Evolutionary conservation across 495 filamentous ascomycete species (phyloP).

Genomic region (Tricharina praecox): DNA sequence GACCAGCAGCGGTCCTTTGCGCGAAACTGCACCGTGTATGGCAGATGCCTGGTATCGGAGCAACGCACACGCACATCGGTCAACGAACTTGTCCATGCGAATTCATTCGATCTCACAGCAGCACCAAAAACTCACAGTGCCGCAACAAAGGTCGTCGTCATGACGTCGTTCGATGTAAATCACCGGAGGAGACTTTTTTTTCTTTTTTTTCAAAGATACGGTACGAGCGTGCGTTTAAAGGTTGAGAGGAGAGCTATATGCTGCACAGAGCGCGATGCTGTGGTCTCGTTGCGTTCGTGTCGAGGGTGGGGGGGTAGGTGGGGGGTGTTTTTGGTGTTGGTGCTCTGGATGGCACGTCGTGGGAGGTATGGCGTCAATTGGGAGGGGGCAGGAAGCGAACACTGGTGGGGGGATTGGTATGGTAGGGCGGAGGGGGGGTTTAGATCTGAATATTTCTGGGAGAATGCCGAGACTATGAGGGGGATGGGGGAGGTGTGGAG

Average conservation of each 20-base stretch:
- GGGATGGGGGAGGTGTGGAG: no score
- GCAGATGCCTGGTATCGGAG: constrained; percentile 51
- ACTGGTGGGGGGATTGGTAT: no score
- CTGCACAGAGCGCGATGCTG: not conserved
- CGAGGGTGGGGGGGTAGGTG: not conserved
- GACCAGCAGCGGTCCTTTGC: not conserved
- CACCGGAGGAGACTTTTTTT: no score
- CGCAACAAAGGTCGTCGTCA: constrained; percentile 52
- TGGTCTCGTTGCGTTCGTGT: not conserved
- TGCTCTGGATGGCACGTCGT: no score
- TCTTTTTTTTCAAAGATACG: not conserved
- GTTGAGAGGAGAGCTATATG: not conserved
- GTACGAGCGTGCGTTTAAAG: not conserved
- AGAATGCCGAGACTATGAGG: no score
- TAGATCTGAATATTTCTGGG: no score
- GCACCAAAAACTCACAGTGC: constrained; percentile 48
- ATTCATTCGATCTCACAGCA: not conserved
- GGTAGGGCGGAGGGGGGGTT: no score
- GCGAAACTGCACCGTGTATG: constrained; percentile 68
- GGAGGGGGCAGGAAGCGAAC: no score
- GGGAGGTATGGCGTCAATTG: no score
- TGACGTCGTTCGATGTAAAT: no score
- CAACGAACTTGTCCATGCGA: not conserved
- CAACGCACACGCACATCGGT: constrained; percentile 5
- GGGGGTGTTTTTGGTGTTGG: not conserved